These are phyloP conservation scores for Candida freyschussii DNA, from an alignment of 1,139 yeast species.

Conservation along the genomic window DNA sequence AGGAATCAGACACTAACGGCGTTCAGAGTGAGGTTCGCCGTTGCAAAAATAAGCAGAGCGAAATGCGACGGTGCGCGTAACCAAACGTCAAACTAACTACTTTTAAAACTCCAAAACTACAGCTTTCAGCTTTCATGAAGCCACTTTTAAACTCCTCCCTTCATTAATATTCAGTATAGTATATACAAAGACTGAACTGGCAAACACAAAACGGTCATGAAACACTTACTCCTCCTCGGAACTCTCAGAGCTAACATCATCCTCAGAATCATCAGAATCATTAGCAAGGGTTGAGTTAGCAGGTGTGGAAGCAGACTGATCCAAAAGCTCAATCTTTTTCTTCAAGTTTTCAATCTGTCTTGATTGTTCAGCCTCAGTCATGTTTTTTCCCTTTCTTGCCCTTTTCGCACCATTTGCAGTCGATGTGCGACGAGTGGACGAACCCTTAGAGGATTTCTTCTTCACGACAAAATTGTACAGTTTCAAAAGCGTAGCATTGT, in stretches of 20 bases:
- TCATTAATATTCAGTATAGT: neutral
- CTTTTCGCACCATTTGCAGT: constrained; percentile 7
- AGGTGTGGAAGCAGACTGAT: constrained; percentile 31
- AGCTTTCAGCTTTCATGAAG: too few species aligned
- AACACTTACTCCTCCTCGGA: constrained; percentile 55
- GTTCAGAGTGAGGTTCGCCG: neutral
- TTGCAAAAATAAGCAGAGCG: constrained; percentile 2
- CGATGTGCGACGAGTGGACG: constrained; percentile 17
- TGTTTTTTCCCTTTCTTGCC: constrained; percentile 32
- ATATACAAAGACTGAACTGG: neutral
- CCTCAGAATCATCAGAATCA: constrained; percentile 34
- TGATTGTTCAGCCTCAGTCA: constrained; percentile 64
- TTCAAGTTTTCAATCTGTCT: constrained; percentile 82
- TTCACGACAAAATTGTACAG: constrained; percentile 53
- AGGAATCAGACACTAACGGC: neutral
- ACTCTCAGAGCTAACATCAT: constrained; percentile 47
- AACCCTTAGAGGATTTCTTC: constrained; percentile 24
- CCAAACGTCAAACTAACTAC: too few species aligned
- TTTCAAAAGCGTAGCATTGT: constrained; percentile 76
- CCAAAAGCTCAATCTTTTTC: constrained; percentile 76
- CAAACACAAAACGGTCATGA: neutral
- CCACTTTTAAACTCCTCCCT: constrained; percentile 6
- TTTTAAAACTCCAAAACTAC: too few species aligned
- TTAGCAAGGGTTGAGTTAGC: constrained; percentile 27
- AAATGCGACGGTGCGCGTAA: too few species aligned